A percentile compares a stretch with the other conserved stretches of the same genome.
Conservation (phyloP, 176 grass and related monocot genomes). For the Aegilops umbellulata region DNA sequence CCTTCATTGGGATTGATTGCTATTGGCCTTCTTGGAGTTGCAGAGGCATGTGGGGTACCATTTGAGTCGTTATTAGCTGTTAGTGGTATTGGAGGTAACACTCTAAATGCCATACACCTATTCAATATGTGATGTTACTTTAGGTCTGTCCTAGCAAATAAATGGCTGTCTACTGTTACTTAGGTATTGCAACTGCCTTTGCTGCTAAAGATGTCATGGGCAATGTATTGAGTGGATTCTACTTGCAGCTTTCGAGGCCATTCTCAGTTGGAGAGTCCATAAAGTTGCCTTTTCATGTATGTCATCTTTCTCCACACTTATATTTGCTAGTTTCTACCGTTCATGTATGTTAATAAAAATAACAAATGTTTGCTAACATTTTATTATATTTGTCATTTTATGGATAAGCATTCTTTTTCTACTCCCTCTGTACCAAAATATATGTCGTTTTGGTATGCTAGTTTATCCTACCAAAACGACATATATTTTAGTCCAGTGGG, state of each 20-base stretch:
- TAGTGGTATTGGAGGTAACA: slow-evolving; percentile 75
- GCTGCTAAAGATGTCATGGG: slow-evolving; percentile 83
- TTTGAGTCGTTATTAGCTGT: slow-evolving; percentile 76
- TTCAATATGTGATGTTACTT: slow-evolving; percentile 4
- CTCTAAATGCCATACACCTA: too few relatives aligned
- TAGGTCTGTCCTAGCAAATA: background rate
- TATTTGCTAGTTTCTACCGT: background rate
- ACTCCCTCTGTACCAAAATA: too few relatives aligned
- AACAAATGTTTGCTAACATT: too few relatives aligned
- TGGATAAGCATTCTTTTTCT: too few relatives aligned
- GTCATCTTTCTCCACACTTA: background rate
- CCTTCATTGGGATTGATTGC: slow-evolving; percentile 59
- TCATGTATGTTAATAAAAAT: too few relatives aligned
- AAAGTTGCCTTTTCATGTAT: slow-evolving; percentile 38
- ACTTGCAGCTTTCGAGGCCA: slow-evolving; percentile 69
- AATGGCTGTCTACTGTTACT: background rate
- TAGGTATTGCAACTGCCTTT: slow-evolving; percentile 81
- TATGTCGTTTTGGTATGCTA: too few relatives aligned
- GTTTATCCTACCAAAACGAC: too few relatives aligned
- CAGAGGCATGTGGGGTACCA: slow-evolving; percentile 64
- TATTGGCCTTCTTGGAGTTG: slow-evolving; percentile 64
- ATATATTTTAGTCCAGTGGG: too few relatives aligned
- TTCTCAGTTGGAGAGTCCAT: slow-evolving; percentile 78
- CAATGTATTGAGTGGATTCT: slow-evolving; percentile 71
- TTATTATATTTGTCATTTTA: too few relatives aligned